phyloP scores from a whole-genome alignment of 2,329 filamentous ascomycete species.

The Botryotinia convoluta region DNA sequence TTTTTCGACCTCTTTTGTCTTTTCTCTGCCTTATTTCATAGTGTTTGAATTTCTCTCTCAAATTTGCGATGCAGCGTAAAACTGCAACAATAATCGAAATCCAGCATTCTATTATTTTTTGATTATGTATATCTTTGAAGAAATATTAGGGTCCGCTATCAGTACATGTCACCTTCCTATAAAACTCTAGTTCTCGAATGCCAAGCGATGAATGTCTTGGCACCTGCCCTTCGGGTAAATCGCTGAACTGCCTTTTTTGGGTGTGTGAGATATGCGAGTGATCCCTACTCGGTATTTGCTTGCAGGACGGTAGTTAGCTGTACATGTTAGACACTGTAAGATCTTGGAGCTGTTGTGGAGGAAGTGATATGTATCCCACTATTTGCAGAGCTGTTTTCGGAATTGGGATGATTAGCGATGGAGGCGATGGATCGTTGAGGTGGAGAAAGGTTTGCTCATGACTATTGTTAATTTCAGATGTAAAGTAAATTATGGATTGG shows the following conservation, averaged over 20 bases:
- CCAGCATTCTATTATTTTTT: neutral
- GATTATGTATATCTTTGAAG: neutral
- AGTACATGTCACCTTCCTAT: slow-evolving; percentile 4
- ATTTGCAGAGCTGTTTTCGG: neutral
- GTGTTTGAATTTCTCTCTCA: neutral
- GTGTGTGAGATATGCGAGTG: neutral
- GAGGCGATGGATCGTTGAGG: neutral
- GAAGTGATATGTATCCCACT: neutral
- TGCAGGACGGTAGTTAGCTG: neutral
- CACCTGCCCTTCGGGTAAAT: slow-evolving; percentile 1
- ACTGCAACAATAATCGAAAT: too few relatives aligned
- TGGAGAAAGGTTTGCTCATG: neutral
- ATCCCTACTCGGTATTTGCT: neutral
- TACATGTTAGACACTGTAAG: neutral
- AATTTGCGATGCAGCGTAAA: neutral
- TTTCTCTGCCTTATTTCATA: neutral
- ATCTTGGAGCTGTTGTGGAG: neutral
- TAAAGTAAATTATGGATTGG: neutral
- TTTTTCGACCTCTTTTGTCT: neutral
- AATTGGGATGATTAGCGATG: neutral
- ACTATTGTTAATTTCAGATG: neutral
- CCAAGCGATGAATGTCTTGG: neutral
- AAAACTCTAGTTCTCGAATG: neutral
- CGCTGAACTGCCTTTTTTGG: neutral
- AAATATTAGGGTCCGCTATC: neutral